Percentiles rank a stretch among this genome's conserved stretches.
Conservation (phyloP, 257 asterid species). For the Vinca minor region DNA sequence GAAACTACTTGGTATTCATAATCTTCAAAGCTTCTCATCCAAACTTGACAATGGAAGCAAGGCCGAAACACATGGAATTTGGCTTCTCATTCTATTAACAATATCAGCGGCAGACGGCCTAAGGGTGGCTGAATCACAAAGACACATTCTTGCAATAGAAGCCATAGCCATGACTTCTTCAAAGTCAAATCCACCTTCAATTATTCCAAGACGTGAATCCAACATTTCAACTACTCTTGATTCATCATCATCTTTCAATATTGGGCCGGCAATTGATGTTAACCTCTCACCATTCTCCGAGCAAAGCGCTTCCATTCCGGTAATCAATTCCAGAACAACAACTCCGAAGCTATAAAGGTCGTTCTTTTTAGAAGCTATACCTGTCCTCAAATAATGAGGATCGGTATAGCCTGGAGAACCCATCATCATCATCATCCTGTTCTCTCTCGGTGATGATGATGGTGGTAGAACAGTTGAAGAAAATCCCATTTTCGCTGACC, state of each 20-base stretch:
- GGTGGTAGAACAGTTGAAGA: constrained; percentile 36
- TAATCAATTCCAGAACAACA: constrained; percentile 47
- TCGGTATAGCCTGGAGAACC: constrained; percentile 81
- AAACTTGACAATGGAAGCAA: background rate
- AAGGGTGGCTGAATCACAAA: constrained; percentile 33
- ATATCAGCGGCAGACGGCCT: constrained; percentile 56
- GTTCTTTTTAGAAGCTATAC: constrained; percentile 56
- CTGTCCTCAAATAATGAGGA: constrained; percentile 57
- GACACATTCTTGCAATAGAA: constrained; percentile 37
- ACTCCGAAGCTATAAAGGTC: constrained; percentile 65
- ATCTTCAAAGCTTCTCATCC: constrained; percentile 5
- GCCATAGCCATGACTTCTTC: constrained; percentile 50
- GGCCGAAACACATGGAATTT: constrained; percentile 19
- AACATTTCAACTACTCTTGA: constrained; percentile 41
- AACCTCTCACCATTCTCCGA: constrained; percentile 39
- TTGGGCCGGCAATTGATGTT: constrained; percentile 28
- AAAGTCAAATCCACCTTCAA: constrained; percentile 16
- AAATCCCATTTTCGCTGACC: constrained; percentile 62
- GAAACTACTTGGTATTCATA: background rate
- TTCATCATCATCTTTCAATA: constrained; percentile 28
- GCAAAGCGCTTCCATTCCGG: constrained; percentile 50
- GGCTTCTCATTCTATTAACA: constrained; percentile 23
- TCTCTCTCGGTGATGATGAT: constrained; percentile 16
- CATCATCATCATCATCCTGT: constrained; percentile 31
- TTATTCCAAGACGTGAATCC: constrained; percentile 33